Evolutionary conservation across 805 yeast genomes (phyloP).

Genomic region (Lipomyces yamadae): DNA sequence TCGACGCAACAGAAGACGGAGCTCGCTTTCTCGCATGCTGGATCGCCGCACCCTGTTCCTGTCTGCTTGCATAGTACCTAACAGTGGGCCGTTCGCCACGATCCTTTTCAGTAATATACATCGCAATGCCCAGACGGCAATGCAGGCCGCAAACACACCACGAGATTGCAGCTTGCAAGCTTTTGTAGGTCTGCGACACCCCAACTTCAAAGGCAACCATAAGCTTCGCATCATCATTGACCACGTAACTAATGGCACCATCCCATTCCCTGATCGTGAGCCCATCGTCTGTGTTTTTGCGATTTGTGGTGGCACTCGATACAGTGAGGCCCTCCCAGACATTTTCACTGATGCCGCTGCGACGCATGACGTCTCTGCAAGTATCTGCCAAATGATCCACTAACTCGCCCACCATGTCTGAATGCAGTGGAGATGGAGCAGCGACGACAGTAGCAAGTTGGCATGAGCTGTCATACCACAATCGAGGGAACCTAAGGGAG

Average conservation of each 20-base stretch:
- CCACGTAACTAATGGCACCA: not conserved
- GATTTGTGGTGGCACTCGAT: not conserved
- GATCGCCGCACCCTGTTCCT: not conserved
- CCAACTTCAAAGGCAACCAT: conserved; percentile 7
- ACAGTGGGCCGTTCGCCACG: not conserved
- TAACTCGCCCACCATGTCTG: not conserved
- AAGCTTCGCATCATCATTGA: not conserved
- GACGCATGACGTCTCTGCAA: not conserved
- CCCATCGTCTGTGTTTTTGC: not conserved
- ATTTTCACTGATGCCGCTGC: not conserved
- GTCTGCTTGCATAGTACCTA: not conserved
- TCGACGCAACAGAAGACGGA: not conserved
- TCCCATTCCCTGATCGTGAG: conserved; percentile 4
- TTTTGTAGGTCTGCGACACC: not conserved
- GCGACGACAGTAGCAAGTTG: conserved; percentile 1
- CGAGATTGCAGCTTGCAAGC: not conserved
- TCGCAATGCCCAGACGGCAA: conserved; percentile 7
- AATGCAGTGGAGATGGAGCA: not conserved
- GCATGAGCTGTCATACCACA: not conserved
- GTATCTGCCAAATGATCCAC: not conserved
- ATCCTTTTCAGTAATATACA: not conserved
- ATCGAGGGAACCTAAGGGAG: not conserved
- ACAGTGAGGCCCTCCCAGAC: not conserved
- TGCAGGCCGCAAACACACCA: not conserved
- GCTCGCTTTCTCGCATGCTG: not conserved